Evolutionary conservation across 2,329 filamentous ascomycete genomes (phyloP).

Genomic region (Orbilia ellipsospora): DNA sequence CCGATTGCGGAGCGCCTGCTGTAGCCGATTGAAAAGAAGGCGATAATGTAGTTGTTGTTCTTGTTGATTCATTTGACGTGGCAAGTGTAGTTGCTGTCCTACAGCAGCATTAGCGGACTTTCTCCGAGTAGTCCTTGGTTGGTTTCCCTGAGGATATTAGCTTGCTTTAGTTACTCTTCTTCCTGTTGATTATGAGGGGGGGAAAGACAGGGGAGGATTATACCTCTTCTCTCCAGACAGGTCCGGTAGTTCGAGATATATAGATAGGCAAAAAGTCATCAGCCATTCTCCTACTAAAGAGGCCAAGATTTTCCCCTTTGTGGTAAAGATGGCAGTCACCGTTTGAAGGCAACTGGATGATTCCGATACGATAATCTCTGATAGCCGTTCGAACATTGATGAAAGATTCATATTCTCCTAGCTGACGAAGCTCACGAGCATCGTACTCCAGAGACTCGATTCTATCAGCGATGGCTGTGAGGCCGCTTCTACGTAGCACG

Average conservation of each 20-base stretch:
- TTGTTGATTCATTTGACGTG: too few species aligned
- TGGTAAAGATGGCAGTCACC: slow-evolving; percentile 22
- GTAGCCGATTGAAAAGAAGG: too few species aligned
- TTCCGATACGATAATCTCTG: slow-evolving; percentile 24
- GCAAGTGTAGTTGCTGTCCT: too few species aligned
- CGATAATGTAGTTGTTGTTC: too few species aligned
- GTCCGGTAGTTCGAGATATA: not conserved
- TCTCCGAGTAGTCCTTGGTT: too few species aligned
- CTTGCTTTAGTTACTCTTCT: not conserved
- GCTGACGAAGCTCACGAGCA: slow-evolving; percentile 15
- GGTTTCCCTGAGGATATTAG: too few species aligned
- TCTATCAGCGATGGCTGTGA: slow-evolving; percentile 19
- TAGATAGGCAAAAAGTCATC: not conserved
- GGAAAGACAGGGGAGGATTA: too few species aligned
- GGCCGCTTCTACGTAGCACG: not conserved
- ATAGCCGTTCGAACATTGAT: slow-evolving; percentile 3
- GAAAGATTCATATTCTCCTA: not conserved
- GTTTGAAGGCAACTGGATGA: slow-evolving; percentile 6
- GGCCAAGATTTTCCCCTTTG: not conserved
- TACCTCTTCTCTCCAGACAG: slow-evolving; percentile 49
- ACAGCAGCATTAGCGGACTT: too few species aligned
- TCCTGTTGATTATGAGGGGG: not conserved
- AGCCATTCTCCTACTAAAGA: not conserved
- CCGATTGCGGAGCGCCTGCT: too few species aligned
- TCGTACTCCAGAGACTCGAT: slow-evolving; percentile 43